Evolutionary conservation across 176 grass and related monocot genomes (phyloP).

Genomic region (Zea luxurians): DNA sequence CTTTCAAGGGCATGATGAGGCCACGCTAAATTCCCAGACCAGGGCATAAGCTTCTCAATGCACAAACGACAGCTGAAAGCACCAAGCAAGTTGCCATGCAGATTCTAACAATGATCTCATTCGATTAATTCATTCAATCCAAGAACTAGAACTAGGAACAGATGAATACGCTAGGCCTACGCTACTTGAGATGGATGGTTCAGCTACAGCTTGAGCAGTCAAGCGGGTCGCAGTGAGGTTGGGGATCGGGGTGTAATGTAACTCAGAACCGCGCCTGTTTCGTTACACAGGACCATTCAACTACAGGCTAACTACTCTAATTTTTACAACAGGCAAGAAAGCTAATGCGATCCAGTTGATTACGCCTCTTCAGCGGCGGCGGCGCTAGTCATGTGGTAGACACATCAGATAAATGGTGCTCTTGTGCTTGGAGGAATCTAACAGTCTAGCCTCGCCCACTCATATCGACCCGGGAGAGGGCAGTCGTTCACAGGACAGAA

Average conservation of each 20-base stretch:
- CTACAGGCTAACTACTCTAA: constrained; percentile 45
- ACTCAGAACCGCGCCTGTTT: neutral
- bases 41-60: neutral
- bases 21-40: too few relatives aligned
- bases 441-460: constrained; percentile 61
- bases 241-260: constrained; percentile 30
- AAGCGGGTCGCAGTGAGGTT: constrained; percentile 46
- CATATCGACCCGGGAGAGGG: constrained; percentile 60
- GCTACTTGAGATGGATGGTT: constrained; percentile 23
- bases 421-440: constrained; percentile 17
- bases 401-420: constrained; percentile 33
- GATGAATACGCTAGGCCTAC: constrained; percentile 33
- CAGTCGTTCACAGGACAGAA: constrained; percentile 56
- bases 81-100: neutral
- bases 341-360: constrained; percentile 30
- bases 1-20: neutral
- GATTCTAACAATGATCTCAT: constrained; percentile 31
- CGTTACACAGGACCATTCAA: constrained; percentile 41
- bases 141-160: constrained; percentile 18
- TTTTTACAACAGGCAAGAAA: constrained; percentile 55
- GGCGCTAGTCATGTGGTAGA: constrained; percentile 29
- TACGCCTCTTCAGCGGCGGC: neutral
- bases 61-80: neutral
- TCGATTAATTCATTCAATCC: neutral
- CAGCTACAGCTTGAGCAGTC: constrained; percentile 44